phyloP scores from a whole-genome alignment of 73 alveolate species.

The Tetrahymena thermophila region DNA sequence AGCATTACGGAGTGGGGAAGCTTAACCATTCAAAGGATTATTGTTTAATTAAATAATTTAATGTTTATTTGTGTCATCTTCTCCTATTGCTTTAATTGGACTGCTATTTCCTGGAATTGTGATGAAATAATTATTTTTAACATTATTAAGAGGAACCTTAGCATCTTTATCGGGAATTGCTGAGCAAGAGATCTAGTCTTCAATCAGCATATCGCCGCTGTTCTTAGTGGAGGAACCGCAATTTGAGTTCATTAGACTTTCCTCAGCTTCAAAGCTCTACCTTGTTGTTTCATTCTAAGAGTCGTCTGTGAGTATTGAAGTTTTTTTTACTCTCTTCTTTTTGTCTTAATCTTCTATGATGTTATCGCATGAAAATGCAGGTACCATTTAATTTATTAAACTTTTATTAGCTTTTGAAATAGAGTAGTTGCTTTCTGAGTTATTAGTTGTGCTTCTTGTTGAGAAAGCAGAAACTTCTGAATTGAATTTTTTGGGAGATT shows the following conservation, averaged over 20 bases:
- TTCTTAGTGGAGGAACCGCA: neutral
- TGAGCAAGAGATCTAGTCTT: neutral
- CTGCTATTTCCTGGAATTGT: neutral
- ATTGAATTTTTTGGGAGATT: neutral
- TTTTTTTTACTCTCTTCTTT: neutral
- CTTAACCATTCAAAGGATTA: neutral
- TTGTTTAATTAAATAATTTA: neutral
- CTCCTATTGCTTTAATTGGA: neutral
- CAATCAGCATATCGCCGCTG: neutral
- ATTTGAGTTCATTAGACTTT: neutral
- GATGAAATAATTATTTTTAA: neutral
- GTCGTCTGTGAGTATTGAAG: neutral
- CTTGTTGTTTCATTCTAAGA: neutral
- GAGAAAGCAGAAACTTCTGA: neutral
- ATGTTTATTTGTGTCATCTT: neutral
- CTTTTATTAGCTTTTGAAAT: neutral
- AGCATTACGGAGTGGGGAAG: neutral
- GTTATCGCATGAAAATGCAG: neutral
- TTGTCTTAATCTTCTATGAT: neutral
- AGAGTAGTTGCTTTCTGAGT: neutral
- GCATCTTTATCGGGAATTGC: neutral
- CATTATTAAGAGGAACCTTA: neutral
- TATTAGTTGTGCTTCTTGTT: neutral
- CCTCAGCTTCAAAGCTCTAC: neutral
- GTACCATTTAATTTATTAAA: neutral